Conservation (phyloP, 345 rosid genomes). For the Cardamine resedifolia region DNA sequence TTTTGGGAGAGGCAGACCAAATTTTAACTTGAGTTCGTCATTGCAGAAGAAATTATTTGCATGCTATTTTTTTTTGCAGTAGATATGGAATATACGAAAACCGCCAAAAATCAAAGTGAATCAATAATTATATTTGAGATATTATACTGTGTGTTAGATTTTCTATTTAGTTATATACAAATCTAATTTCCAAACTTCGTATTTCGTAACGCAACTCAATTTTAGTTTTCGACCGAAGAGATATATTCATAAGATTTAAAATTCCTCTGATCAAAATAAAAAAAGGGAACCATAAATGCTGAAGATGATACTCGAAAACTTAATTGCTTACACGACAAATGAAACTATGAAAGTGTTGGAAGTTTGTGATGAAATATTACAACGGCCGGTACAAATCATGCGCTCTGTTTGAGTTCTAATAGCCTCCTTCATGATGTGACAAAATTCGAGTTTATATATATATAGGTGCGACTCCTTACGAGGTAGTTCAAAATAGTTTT, state of each 20-base stretch:
- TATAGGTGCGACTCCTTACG: conserved; percentile 3
- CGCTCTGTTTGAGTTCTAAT: conserved; percentile 10
- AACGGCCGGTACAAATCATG: neutral
- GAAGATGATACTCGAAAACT: conserved; percentile 27
- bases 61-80: neutral
- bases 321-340: conserved; percentile 35
- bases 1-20: neutral
- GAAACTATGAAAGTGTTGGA: conserved; percentile 20
- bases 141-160: neutral
- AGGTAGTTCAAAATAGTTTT: neutral
- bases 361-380: conserved; percentile 28
- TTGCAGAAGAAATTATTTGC: neutral
- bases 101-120: neutral
- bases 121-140: neutral
- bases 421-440: neutral
- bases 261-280: neutral
- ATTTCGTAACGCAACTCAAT: neutral
- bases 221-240: neutral
- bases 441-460: neutral
- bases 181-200: neutral
- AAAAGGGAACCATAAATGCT: conserved; percentile 19
- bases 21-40: neutral
- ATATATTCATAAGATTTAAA: neutral
- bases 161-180: neutral
- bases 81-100: neutral